Base-by-base conservation (phyloP, 768 basidiomycete species). In the Leccinum variicolor region DNA sequence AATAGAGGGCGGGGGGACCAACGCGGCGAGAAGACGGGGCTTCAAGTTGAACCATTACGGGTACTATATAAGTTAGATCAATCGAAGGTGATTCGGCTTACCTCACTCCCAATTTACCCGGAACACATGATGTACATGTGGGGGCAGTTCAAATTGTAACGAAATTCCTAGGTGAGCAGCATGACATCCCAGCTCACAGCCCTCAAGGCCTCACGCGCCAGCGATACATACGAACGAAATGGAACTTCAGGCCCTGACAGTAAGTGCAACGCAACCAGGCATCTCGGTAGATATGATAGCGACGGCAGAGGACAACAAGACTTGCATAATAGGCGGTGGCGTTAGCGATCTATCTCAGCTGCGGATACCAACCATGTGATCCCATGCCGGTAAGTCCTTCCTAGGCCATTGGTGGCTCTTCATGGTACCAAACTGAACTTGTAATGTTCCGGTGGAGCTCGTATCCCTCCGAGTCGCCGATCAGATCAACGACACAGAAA, bases 31-130 rank as follows among this genome's bases (percentile, higher is more conserved):
- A 39, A 14, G 21, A 45, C 21, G 26, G 34, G 26, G 7, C 3
- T 41, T 41, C 39, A 41, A 39, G 36, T n/a, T 17, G 34, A 17
- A 36, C 17, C 13, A 10, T 28, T 60, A 51, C 64, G 55, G 55
- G 53, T n/a, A n/a, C 34, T 33, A 31, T 45, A 23, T 46, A 6
- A 6, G 10, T 17, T 23, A 26, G 31, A 31, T 28, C 17, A 14
- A 36, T 14, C n/a, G 10, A 25, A 19, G 13, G 19, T 8, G 26
- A 15, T 29, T 8, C 14, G 8, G 8, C 17, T 29, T 23, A n/a
- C 47, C 25, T 39, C 21, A 26, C 26, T 25, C 4, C 28, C n/a
- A 11, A 34, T 26, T 50, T 64, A 56, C 51, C 51, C 58, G 19
- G 9, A 28, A 21, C 14, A 29, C 19, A 48, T 48, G n/a, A n/a